Evolutionary conservation across 2,329 filamentous ascomycete species (phyloP), one percentile per base, ranked within the genome.

Genomic region (Colletotrichum spaethianum): DNA sequence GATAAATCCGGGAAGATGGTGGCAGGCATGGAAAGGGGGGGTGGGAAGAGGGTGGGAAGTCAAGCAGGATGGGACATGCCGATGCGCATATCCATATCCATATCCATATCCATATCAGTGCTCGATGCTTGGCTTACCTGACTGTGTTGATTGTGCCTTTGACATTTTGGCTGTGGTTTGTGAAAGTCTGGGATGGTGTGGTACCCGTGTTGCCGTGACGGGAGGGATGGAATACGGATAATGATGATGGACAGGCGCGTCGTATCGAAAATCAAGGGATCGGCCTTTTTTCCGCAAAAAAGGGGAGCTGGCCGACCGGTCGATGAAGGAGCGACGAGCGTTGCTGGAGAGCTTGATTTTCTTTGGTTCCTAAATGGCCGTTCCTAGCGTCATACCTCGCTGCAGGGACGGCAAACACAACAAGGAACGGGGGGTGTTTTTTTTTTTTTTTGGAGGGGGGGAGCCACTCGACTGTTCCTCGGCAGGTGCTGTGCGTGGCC

Each of bases 41-140:
- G 50, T 46, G 57, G 62, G 66, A 65, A 55, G 48, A 57, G 69
- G 72, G 63, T 57, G 63, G 63, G 60, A 73, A 60, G 71, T 62
- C 48, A 40, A 46, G 48, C 12, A 57, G 31, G 53, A 63, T 44
- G 59, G 42, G 53, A 28, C 23, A 55, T 57, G 61, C 73, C 38
- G 65, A 44, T 48, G 70, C n/a, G n/a, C 73, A 69, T 50, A 57
- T 70, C 67, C 65, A 40, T 66, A 59, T 28, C 52, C 73, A 69
- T 50, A 57, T 70, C 67, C 65, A 40, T 66, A 59, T 28, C 52
- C 55, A 31, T 44, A 52, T 52, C 60, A 52, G 67, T 50, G 50
- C 48, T 71, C 56, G 65, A 64, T 60, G 60, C 65, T 74, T 70
- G 66, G 68, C 74, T 75, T 75, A 75, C 74, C 74, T 75, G 74